Evolutionary conservation across 2,329 filamentous ascomycete species (phyloP).

Genomic region (Albophoma yamanashiensis): DNA sequence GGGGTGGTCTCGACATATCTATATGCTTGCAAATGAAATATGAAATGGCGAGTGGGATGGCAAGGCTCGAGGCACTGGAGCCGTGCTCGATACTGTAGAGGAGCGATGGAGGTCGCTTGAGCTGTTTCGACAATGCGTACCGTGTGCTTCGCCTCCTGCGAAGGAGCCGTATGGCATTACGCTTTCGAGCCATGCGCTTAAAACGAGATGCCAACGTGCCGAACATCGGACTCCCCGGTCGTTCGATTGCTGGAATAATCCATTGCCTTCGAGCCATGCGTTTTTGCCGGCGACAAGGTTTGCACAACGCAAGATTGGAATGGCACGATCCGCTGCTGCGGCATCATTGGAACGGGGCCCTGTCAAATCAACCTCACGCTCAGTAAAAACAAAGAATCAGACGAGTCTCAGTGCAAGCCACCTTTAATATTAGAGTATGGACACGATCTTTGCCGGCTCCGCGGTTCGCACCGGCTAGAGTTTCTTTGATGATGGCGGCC

Average conservation of each 20-base stretch:
- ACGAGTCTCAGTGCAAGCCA: background rate
- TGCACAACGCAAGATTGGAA: background rate
- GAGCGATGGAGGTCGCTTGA: background rate
- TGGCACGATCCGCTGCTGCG: background rate
- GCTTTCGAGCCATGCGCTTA: background rate
- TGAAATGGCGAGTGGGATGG: background rate
- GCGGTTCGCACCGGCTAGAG: background rate
- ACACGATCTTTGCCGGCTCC: background rate
- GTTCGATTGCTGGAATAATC: background rate
- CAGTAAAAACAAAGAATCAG: background rate
- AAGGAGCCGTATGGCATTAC: background rate
- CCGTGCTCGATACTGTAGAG: background rate
- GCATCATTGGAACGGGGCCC: background rate
- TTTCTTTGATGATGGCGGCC: background rate
- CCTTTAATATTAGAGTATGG: background rate
- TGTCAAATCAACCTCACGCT: background rate
- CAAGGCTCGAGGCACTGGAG: background rate
- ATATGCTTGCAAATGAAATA: background rate
- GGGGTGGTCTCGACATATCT: slow-evolving; percentile 37
- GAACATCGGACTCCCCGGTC: background rate
- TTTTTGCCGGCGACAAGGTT: background rate
- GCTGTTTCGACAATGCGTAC: background rate
- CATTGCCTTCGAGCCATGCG: background rate
- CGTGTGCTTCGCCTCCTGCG: too few relatives aligned
- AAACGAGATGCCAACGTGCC: background rate